Evolutionary conservation across 805 yeast genomes (phyloP), one percentile per base, ranked within the genome.

Genomic region (Torulaspora franciscae): DNA sequence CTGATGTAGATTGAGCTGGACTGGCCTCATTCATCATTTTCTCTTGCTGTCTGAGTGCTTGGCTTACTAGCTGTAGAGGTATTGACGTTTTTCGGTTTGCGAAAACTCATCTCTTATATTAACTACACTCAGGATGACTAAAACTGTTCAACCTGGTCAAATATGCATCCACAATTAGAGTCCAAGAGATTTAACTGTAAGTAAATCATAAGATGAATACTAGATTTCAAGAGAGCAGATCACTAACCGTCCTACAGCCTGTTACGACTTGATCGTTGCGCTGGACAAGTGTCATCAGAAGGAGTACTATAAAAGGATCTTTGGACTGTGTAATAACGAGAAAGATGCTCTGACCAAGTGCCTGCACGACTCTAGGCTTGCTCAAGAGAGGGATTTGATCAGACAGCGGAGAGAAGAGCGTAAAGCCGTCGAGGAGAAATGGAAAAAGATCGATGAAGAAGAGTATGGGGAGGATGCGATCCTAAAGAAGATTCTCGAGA

Each of bases 231-330:
- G 26, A 13, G 23, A 34, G 29, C n/a, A 13, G 11, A 23, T 27
- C 47, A 56, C 48, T 52, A 47, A 51, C 55, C 11, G 29, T 17
- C 38, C 33, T 26, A 22, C 46, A 75, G 84, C 84, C 14, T 91
- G 99, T 65, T 80, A 77, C 42, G 85, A 83, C 49, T 74, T 88
- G 32, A 88, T 93, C 63, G 81, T 83, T 49, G 96, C 95, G 0
- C 75, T 91, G 5, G 95, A 91, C 57, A 83, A 86, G 61, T 91
- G 99, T 62, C 96, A 90, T 58, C 74, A 79, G 47, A 74, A 74
- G 43, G 83, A 81, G 44, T 83, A 81, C 53, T 55, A 84, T 48
- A 74, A 77, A 52, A 79, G 85, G 61, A 81, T 85, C 6, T 70
- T 87, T 54, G 98, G 98, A 23, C 72, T 77, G 47, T 91, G 99